These are phyloP conservation scores for Aspergillus felis DNA, from an alignment of 2,329 filamentous ascomycete genomes.

Conservation along the genomic window DNA sequence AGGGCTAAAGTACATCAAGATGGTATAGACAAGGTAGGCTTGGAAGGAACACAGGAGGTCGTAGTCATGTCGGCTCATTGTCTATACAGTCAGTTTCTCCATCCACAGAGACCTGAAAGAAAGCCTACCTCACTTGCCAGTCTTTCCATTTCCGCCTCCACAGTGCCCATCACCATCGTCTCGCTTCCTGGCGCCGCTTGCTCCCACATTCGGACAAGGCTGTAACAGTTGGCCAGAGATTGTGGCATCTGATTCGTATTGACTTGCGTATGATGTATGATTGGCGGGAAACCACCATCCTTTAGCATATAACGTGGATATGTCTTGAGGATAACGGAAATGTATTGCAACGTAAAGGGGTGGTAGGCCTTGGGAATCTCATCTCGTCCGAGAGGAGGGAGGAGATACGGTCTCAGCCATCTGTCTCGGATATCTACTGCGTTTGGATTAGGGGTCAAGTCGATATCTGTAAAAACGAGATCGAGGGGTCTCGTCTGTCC, in stretches of 20 bases:
- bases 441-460: slow-evolving; percentile 15
- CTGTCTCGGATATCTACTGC: slow-evolving; percentile 24
- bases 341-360: slow-evolving; percentile 21
- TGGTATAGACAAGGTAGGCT: slow-evolving; percentile 51
- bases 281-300: slow-evolving; percentile 16
- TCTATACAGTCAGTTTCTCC: not conserved
- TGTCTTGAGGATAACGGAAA: slow-evolving; percentile 20
- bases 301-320: slow-evolving; percentile 21
- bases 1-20: slow-evolving; percentile 46
- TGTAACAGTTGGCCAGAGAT: slow-evolving; percentile 24
- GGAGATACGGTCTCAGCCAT: slow-evolving; percentile 24
- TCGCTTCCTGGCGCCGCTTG: slow-evolving; percentile 24
- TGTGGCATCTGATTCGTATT: slow-evolving; percentile 3
- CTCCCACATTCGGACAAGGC: slow-evolving; percentile 25
- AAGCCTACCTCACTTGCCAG: slow-evolving; percentile 13
- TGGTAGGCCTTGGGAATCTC: slow-evolving; percentile 20
- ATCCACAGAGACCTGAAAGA: not conserved
- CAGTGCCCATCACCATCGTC: slow-evolving; percentile 14
- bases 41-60: slow-evolving; percentile 47
- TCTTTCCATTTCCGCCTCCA: slow-evolving; percentile 25
- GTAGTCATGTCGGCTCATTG: slow-evolving; percentile 13
- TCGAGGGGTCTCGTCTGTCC: not conserved
- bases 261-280: slow-evolving; percentile 24
- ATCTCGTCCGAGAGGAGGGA: slow-evolving; percentile 11
- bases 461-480: slow-evolving; percentile 11